A percentile compares a stretch with the other conserved stretches of the same genome.
Conservation (phyloP, 2,329 filamentous ascomycete species). For the Myotisia sp. region DNA sequence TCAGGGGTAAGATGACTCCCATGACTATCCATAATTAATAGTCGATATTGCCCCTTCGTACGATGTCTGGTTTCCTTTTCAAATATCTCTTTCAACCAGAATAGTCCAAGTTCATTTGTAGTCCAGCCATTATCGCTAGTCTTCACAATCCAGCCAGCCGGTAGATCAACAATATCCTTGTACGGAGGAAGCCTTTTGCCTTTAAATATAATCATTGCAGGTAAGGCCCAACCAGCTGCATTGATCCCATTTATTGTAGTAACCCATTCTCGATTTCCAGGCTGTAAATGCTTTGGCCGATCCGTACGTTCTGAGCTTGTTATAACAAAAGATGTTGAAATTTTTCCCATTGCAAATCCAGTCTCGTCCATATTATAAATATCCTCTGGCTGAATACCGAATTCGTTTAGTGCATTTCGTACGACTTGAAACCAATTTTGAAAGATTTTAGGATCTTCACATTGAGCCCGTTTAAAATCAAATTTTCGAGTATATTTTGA, state of each 20-base stretch:
- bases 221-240: neutral
- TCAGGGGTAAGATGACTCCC: neutral
- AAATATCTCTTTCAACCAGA: constrained; percentile 1
- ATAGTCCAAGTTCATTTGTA: constrained; percentile 1
- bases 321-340: neutral
- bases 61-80: neutral
- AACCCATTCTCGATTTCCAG: constrained; percentile 1
- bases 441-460: neutral
- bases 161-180: neutral
- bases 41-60: constrained; percentile 1
- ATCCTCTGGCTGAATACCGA: neutral
- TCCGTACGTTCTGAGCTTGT: neutral
- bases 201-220: neutral
- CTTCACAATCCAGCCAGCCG: neutral
- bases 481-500: neutral
- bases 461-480: neutral
- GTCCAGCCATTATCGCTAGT: neutral
- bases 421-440: constrained; percentile 1
- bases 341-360: constrained; percentile 1
- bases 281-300: constrained; percentile 1
- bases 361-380: constrained; percentile 1
- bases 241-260: neutral
- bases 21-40: constrained; percentile 1
- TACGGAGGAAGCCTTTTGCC: neutral
- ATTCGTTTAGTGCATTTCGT: neutral